Conservation (phyloP, 441 rosid genomes). For the Jatropha multifida region DNA sequence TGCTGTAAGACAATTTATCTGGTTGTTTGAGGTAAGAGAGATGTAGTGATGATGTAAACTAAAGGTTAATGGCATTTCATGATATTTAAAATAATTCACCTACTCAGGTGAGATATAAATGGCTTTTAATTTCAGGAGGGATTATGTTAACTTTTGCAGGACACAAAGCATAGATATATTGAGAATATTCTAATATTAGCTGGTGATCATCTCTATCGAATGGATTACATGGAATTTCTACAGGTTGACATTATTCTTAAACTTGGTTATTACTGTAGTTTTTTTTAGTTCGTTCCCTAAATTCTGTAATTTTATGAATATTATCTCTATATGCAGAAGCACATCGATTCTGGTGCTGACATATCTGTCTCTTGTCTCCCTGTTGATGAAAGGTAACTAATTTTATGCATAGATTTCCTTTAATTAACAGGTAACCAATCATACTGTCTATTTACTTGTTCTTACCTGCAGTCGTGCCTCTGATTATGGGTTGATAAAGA, state of each 20-base stretch:
- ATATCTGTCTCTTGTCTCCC: conserved; percentile 78
- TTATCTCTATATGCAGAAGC: conserved; percentile 53
- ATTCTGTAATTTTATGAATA: background rate
- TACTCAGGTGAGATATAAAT: background rate
- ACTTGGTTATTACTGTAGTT: background rate
- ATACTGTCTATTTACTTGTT: conserved; percentile 1
- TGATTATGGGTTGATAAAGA: conserved; percentile 77
- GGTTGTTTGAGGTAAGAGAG: conserved; percentile 69
- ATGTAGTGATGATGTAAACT: background rate
- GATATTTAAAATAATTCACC: conserved; percentile 6
- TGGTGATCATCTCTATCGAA: conserved; percentile 85
- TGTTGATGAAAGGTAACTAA: conserved; percentile 58
- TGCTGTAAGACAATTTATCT: conserved; percentile 83
- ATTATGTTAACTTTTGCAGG: conserved; percentile 34
- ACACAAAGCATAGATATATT: conserved; percentile 67
- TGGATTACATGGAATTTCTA: conserved; percentile 86
- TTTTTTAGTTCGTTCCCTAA: background rate
- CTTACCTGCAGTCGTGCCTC: conserved; percentile 61
- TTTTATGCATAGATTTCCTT: background rate
- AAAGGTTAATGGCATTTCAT: background rate
- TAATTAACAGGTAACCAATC: conserved; percentile 42
- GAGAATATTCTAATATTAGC: conserved; percentile 81
- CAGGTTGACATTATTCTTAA: conserved; percentile 43
- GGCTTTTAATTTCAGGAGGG: conserved; percentile 8
- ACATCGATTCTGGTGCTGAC: conserved; percentile 71